These are phyloP conservation scores for Melanopsichium pennsylvanicum DNA, from an alignment of 1,284 basidiomycete genomes.

Conservation along the genomic window DNA sequence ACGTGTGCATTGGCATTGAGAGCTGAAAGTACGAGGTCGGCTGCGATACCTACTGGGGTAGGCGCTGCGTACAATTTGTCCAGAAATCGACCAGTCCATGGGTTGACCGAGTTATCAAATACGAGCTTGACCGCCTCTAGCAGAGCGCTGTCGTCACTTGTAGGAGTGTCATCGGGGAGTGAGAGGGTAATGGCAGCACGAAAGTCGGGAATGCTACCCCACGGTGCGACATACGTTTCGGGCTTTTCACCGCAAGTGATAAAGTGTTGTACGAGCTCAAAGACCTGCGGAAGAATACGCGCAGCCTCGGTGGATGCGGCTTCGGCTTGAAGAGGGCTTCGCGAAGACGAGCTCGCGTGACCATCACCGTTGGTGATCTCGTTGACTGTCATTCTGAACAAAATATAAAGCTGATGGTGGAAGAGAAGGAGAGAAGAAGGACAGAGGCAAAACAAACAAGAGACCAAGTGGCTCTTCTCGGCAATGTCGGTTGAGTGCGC, in stretches of 20 bases:
- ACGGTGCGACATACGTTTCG: slow-evolving; percentile 32
- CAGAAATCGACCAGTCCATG: slow-evolving; percentile 61
- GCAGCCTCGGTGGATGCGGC: slow-evolving; percentile 36
- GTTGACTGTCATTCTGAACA: slow-evolving; percentile 5
- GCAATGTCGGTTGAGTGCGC: too few species aligned
- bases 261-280: slow-evolving; percentile 36
- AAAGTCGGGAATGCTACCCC: slow-evolving; percentile 35
- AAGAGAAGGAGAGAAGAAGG: neutral
- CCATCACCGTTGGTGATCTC: slow-evolving; percentile 2
- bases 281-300: slow-evolving; percentile 32
- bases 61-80: slow-evolving; percentile 67
- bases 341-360: slow-evolving; percentile 13
- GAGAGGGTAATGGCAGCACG: slow-evolving; percentile 29
- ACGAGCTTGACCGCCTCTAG: slow-evolving; percentile 42
- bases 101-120: slow-evolving; percentile 58
- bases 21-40: slow-evolving; percentile 65
- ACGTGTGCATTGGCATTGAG: slow-evolving; percentile 68
- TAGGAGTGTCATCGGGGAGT: slow-evolving; percentile 20
- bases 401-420: neutral
- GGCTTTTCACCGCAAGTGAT: slow-evolving; percentile 37
- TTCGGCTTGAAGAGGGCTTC: slow-evolving; percentile 38
- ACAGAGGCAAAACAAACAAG: neutral
- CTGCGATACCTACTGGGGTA: slow-evolving; percentile 65
- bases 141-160: slow-evolving; percentile 24
- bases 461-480: too few species aligned